Conservation (phyloP, 225 moss, liverwort and hornwort species). For the Physcomitrellopsis africana region DNA sequence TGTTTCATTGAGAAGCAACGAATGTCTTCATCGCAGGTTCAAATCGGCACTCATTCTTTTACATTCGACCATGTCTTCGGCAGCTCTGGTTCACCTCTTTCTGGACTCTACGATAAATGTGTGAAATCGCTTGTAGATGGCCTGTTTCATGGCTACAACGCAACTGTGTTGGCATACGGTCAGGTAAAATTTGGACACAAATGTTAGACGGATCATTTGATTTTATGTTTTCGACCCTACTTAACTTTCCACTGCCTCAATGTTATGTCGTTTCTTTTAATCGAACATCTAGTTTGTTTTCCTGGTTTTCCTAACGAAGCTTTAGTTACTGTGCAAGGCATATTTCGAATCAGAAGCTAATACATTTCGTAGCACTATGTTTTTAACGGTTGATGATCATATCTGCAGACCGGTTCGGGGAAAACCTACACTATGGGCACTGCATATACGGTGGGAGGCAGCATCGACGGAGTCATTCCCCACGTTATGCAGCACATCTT, state of each 20-base stretch:
- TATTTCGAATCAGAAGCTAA: too few species aligned
- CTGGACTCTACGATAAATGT: constrained; percentile 84
- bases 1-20: too few species aligned
- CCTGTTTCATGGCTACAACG: constrained; percentile 92
- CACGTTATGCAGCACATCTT: constrained; percentile 94
- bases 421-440: constrained; percentile 99
- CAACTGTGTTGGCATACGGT: constrained; percentile 94
- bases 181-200: constrained; percentile 52
- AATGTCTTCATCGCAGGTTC: constrained; percentile 58
- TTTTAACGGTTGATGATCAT: background rate
- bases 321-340: background rate
- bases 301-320: background rate
- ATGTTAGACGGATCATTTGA: too few species aligned
- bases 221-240: too few species aligned
- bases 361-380: too few species aligned
- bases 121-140: constrained; percentile 91
- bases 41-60: constrained; percentile 93
- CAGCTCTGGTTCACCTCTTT: constrained; percentile 69
- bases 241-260: too few species aligned
- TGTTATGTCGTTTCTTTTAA: too few species aligned
- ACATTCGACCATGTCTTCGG: constrained; percentile 93
- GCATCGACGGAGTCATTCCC: constrained; percentile 85
- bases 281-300: too few species aligned
- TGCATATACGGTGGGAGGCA: constrained; percentile 91
- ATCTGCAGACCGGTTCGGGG: constrained; percentile 85